Evolutionary conservation across 192 early-diverging fungal genomes (phyloP).

Genomic region (Coemansia sp.): DNA sequence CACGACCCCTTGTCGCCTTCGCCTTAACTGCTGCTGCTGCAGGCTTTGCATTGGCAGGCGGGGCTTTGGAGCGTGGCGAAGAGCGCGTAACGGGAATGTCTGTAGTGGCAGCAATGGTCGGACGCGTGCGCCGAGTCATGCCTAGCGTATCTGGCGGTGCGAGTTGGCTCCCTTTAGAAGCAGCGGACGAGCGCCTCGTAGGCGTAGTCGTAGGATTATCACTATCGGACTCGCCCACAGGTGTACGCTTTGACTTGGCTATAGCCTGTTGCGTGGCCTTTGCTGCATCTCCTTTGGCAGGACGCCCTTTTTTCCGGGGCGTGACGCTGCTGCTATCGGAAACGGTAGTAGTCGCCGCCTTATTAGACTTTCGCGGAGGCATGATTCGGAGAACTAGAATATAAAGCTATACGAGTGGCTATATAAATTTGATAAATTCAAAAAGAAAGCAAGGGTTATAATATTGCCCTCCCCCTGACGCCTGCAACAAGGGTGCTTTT

Average conservation of each 20-base stretch:
- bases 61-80: not conserved
- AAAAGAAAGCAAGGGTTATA: not conserved
- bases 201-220: conserved; percentile 12
- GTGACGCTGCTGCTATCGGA: conserved; percentile 1
- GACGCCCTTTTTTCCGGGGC: conserved; percentile 8
- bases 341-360: conserved; percentile 8
- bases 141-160: conserved; percentile 36
- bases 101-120: not conserved
- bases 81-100: not conserved
- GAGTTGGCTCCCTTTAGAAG: not conserved
- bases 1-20: not conserved
- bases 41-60: not conserved
- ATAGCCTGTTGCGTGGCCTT: not conserved
- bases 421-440: conserved; percentile 1
- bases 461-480: not conserved
- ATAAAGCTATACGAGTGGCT: not conserved
- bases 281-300: not conserved
- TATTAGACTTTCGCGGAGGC: conserved; percentile 27
- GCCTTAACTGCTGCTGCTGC: not conserved
- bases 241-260: not conserved
- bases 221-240: not conserved
- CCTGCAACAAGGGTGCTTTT: not conserved
- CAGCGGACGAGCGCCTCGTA: not conserved
- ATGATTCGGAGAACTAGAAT: conserved; percentile 12
- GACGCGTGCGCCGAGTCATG: conserved; percentile 23